Base-by-base conservation (phyloP, 1,139 yeast genomes). In the Sugiyamaella pinicola region DNA sequence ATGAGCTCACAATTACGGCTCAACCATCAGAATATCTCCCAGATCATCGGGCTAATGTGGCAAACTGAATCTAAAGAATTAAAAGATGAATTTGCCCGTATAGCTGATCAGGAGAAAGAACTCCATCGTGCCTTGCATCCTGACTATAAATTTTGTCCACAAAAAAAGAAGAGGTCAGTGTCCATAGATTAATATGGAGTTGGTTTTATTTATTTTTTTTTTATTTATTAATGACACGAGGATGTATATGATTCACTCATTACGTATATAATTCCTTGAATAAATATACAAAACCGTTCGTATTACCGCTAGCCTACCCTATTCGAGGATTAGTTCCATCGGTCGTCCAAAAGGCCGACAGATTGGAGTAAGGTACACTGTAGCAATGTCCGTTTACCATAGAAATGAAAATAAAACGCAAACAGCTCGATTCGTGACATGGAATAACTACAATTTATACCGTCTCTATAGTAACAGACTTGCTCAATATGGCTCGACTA, bases 21-120 rank as follows among this genome's bases (percentile, higher is more conserved):
- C 49, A 72, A 74, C 55, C 77, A 74, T 50, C 77, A 74, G 58
- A 61, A 68, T 52, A 68, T 74, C 47, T 69, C 75, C 8, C 76
- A 75, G 51, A 73, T 76, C 44, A 74, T 77, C 28, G 75, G 80
- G 0, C 68, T 74, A 41, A 65, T 77, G 72, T 77, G 81, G 81
- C 70, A 72, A 51, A 73, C 79, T 0, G 80, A 77, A 58, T 56
- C 66, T 13, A 61, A 62, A 42, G 66, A 64, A 17, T 70, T 74
- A 44, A 74, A 74, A 61, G 69, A 70, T 29, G 64, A 65, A 49
- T 75, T 77, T 62, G 69, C 71, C 1, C 58, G 61, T 13, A 68
- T 75, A 53, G 75, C 78, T 0, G 64, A 64, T 24, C 63, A 71
- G 39, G 80, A 76, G 58, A 75, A 75, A 62, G 71, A 67, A 34